Percentiles rank a stretch among this genome's conserved stretches.
Evolutionary conservation across 139 green algal species (phyloP).

Genomic region (Picochlorum sp.): DNA sequence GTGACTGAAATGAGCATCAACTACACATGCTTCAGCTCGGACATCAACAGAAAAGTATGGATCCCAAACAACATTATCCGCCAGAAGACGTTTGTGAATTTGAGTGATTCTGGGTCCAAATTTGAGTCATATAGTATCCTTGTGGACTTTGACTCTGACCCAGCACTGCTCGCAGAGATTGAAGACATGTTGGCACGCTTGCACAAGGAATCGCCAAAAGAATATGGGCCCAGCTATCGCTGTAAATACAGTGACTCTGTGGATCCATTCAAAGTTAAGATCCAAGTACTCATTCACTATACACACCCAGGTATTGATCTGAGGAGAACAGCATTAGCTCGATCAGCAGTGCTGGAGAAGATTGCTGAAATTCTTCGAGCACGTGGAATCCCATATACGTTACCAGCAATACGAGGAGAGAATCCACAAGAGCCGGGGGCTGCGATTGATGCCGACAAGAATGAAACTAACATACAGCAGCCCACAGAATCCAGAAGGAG

Average conservation of each 20-base stretch:
- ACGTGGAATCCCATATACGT: background rate
- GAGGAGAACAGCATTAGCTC: background rate
- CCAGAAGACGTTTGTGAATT: background rate
- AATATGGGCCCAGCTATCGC: background rate
- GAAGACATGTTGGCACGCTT: background rate
- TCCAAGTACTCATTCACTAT: background rate
- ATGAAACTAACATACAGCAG: no score
- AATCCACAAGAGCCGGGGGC: no score
- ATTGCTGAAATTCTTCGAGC: background rate
- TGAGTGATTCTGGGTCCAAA: background rate
- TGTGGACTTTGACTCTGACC: background rate
- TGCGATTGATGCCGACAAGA: no score
- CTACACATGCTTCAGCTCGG: constrained; percentile 3
- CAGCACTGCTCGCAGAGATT: background rate
- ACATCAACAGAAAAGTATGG: background rate
- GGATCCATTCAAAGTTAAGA: background rate
- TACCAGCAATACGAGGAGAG: background rate
- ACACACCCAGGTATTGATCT: background rate
- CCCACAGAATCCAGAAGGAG: no score
- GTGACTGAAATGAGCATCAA: constrained; percentile 11
- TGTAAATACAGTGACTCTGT: background rate
- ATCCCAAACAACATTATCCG: background rate
- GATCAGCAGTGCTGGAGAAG: background rate
- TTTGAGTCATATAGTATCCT: background rate
- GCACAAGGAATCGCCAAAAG: background rate